These are phyloP conservation scores for Mrakia gelida DNA, from an alignment of 768 basidiomycete genomes.

Conservation along the genomic window DNA sequence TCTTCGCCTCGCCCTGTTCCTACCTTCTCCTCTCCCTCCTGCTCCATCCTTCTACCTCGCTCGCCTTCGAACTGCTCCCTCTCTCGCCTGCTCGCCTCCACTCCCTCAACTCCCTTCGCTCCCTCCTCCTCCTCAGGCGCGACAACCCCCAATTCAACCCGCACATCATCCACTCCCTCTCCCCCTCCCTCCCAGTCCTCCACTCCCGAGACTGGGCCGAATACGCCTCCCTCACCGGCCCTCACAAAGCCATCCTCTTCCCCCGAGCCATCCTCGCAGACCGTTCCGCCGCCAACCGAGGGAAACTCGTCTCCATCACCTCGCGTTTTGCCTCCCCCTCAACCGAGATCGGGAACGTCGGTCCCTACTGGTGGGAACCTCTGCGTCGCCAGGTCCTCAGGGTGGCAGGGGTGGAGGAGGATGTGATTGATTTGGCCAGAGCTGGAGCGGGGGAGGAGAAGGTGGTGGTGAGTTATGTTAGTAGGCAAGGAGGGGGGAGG, in stretches of 20 bases:
- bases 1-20: background rate
- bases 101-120: background rate
- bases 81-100: background rate
- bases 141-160: slow-evolving; percentile 1
- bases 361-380: background rate
- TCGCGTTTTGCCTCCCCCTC: background rate
- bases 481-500: background rate
- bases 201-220: background rate
- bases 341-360: background rate
- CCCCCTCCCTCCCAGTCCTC: background rate
- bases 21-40: background rate
- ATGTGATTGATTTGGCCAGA: background rate
- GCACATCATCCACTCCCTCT: background rate
- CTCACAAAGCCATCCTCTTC: background rate
- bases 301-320: background rate
- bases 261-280: slow-evolving; percentile 1
- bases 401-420: background rate
- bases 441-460: background rate
- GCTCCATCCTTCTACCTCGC: background rate
- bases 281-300: slow-evolving; percentile 3
- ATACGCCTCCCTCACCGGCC: background rate
- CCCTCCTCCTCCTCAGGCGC: background rate
- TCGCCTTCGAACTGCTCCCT: background rate
- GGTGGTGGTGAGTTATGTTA: background rate
- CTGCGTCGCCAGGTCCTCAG: background rate